These are phyloP conservation scores for Suhomyces sp. DNA, from an alignment of 805 yeast genomes.

Conservation along the genomic window DNA sequence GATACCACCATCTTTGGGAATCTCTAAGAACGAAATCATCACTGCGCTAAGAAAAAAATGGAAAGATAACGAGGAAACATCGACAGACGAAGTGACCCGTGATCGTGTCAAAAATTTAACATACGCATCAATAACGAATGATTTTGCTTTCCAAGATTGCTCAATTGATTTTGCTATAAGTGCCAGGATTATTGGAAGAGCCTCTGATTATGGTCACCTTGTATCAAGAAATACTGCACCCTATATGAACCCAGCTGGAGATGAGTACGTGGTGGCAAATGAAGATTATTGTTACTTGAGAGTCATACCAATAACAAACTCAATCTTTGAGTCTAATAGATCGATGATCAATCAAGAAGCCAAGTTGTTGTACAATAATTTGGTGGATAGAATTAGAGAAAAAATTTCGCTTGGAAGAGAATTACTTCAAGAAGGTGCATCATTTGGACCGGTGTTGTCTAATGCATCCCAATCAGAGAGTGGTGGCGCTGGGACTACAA, in stretches of 20 bases:
- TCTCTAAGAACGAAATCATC: conserved; percentile 29
- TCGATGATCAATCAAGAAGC: conserved; percentile 34
- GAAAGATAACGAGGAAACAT: conserved; percentile 12
- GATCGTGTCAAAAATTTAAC: conserved; percentile 7
- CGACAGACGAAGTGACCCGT: conserved; percentile 10
- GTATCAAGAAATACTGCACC: conserved; percentile 15
- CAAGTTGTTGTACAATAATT: conserved; percentile 27
- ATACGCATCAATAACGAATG: conserved; percentile 22
- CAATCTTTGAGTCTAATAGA: conserved; percentile 28
- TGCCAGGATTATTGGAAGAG: conserved; percentile 39
- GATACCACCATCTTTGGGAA: conserved; percentile 37
- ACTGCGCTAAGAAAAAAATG: conserved; percentile 25
- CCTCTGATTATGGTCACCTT: conserved; percentile 27
- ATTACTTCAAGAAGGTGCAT: conserved; percentile 9
- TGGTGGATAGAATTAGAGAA: conserved; percentile 29
- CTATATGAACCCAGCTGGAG: conserved; percentile 15
- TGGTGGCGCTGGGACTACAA: background rate
- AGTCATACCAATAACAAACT: conserved; percentile 23
- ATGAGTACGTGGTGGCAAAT: conserved; percentile 32
- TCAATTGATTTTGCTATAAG: conserved; percentile 33
- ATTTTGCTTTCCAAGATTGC: conserved; percentile 30
- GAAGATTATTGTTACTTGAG: conserved; percentile 27
- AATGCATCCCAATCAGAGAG: background rate
- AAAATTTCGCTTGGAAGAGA: conserved; percentile 27
- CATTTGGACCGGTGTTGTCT: too few relatives aligned